Base-by-base conservation (phyloP, 768 basidiomycete genomes). In the Glaciozyma martinii region DNA sequence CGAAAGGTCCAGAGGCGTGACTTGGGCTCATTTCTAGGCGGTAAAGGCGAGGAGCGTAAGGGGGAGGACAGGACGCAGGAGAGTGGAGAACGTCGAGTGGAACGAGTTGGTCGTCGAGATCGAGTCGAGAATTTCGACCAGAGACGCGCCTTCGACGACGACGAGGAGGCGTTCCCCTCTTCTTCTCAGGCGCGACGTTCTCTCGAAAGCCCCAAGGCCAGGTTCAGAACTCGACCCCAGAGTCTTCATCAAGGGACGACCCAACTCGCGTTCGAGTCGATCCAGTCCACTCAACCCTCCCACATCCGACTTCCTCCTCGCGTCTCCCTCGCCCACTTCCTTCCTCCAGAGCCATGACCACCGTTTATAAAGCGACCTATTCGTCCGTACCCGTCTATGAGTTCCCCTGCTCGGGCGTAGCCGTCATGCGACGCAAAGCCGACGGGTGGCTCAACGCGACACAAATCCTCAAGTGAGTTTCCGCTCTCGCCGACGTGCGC, bases 371-470 rank as follows among this genome's bases (percentile, higher is more conserved):
- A 59, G 73, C 73, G 1, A 63, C 60, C 40, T 74, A 74, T 57
- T 70, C 68, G 25, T 66, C 62, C 54, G 73, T 74, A 18, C 73
- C 73, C 44, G 73, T 74, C 18, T 74, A 74, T 63, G 73, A 74
- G 61, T 68, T 70, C 43, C 65, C 69, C 15, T 66, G 66, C 50
- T 71, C 72, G 75, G 86, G 88, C 60, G 89, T 98, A 75, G 94
- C 95, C 60, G 91, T 98, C 67, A 99, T 99, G 95, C 85, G 94
- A 56, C 83, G 95, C 73, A 87, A 92, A 76, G 83, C 89, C 44
- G 95, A 99, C 78, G 88, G 88, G 49, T 99, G 95, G 89, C 82
- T 99, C 63, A 99, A 99, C 82, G 95, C 95, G 78, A 99, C 95
- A 1, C 91, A 94, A 76, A 95, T 99, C 69, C 84, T 99, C 74